Evolutionary conservation across 352 stramenopile genomes (phyloP), one percentile per base, ranked within the genome.

Genomic region (Saprolegnia parasitica): DNA sequence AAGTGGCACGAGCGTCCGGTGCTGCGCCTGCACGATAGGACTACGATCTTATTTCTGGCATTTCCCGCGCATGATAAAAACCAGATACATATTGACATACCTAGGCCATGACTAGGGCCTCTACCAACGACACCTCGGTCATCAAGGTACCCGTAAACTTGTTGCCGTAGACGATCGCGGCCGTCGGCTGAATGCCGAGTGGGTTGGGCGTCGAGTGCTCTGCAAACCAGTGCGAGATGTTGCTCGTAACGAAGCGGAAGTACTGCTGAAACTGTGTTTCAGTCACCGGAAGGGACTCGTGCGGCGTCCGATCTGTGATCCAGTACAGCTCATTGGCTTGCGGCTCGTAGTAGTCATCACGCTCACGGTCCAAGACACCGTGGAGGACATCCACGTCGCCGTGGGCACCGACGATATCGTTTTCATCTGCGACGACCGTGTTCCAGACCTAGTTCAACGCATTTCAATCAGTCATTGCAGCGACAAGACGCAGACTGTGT

Each of bases 191-290:
- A 66, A 64, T 52, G n/a, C 66, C 70, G 1, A 72, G 32, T 6
- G 70, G 70, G 37, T 74, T 74, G 21, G 62, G 18, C 20, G 70
- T 74, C 42, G 70, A 74, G 29, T 74, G 70, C 9, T 74, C 61
- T n/a, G 70, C 70, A 45, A 66, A 74, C 70, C 70, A 74, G 46
- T 72, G 52, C 23, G 61, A 72, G n/a, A 74, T 60, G 20, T 64
- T 21, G 37, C 63, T 66, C 49, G 61, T 72, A 9, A 74, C 70
- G 21, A 74, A 42, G 15, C 70, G 70, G 52, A 74, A 74, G 23
- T 72, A 74, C 54, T 74, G 70, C 8, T 63, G 58, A 64, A 58
- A 72, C 3, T 62, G 47, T 50, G 60, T 64, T 3, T 3, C 32
- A 5, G 26, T 0, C 42, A 68, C 18, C 20, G 70, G 70, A 10